Evolutionary conservation across 1,284 basidiomycete genomes (phyloP).

Genomic region (Trichosporon inkin): DNA sequence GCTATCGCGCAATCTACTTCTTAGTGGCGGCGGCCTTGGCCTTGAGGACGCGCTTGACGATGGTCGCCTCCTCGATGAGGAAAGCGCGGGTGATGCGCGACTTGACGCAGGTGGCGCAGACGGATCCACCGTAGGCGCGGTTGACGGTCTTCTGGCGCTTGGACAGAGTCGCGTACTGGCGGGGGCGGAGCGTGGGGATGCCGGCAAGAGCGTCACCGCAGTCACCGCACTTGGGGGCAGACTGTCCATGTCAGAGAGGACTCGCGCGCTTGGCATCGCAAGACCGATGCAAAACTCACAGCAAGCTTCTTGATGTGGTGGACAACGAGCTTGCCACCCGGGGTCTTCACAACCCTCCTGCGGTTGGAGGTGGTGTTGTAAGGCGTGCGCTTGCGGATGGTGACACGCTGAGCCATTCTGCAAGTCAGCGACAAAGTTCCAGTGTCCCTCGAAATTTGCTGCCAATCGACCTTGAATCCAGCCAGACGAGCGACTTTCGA

Average conservation of each 20-base stretch:
- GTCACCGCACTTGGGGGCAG: constrained; percentile 93
- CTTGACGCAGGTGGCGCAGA: constrained; percentile 88
- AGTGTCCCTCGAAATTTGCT: constrained; percentile 5
- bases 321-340: constrained; percentile 55
- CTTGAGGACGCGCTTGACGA: constrained; percentile 99
- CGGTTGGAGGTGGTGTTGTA: constrained; percentile 99
- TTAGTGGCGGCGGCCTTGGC: constrained; percentile 55
- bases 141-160: constrained; percentile 93
- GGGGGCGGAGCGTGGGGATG: constrained; percentile 88
- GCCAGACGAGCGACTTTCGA: neutral
- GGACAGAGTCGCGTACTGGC: constrained; percentile 86
- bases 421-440: constrained; percentile 12
- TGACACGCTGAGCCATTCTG: constrained; percentile 96
- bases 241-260: constrained; percentile 28
- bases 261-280: neutral
- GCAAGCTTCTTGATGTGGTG: constrained; percentile 54
- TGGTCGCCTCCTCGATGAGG: constrained; percentile 99
- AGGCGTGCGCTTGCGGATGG: constrained; percentile 95
- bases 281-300: constrained; percentile 34
- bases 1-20: constrained; percentile 42
- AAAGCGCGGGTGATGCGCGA: constrained; percentile 96
- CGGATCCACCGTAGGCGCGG: constrained; percentile 90
- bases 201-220: constrained; percentile 87
- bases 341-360: constrained; percentile 93
- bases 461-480: neutral